Evolutionary conservation across 2,329 filamentous ascomycete species (phyloP).

Genomic region (Coniosporium tulheliwenetii): DNA sequence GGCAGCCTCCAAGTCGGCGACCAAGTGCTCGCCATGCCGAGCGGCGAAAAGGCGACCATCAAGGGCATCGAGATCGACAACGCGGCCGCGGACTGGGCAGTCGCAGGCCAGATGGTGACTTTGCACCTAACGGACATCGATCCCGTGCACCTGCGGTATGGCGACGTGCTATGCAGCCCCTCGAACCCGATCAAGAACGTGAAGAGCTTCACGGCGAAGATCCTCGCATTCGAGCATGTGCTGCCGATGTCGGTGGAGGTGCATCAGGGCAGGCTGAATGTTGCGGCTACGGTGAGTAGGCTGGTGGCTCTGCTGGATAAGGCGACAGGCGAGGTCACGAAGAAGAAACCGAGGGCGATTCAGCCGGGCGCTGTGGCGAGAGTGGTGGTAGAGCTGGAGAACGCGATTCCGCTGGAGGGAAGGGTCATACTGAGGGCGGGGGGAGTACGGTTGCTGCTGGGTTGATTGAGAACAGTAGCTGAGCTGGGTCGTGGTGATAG

Average conservation of each 20-base stretch:
- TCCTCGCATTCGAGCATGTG: conserved; percentile 77
- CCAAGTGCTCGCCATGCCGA: conserved; percentile 61
- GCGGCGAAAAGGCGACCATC: conserved; percentile 63
- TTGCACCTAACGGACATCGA: conserved; percentile 81
- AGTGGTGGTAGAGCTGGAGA: conserved; percentile 58
- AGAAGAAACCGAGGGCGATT: conserved; percentile 75
- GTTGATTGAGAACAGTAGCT: conserved; percentile 43
- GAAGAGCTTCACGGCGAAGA: conserved; percentile 64
- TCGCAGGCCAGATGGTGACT: conserved; percentile 77
- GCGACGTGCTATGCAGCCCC: conserved; percentile 71
- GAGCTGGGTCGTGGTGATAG: no score
- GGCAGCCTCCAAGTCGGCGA: conserved; percentile 79
- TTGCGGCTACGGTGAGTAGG: conserved; percentile 55
- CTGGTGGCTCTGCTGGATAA: conserved; percentile 68
- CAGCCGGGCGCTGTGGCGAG: conserved; percentile 65
- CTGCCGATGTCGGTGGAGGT: conserved; percentile 83
- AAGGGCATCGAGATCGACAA: conserved; percentile 68
- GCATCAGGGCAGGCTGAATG: conserved; percentile 70
- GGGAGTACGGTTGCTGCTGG: conserved; percentile 83
- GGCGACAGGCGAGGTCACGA: conserved; percentile 53
- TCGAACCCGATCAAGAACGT: conserved; percentile 52
- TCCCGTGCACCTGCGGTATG: conserved; percentile 56
- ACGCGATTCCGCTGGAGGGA: conserved; percentile 65
- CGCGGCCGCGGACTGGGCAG: conserved; percentile 67
- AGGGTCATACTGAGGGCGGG: conserved; percentile 67